These are phyloP conservation scores for Debaryomyces psychrophilus DNA, from an alignment of 1,139 yeast species.

Conservation along the genomic window DNA sequence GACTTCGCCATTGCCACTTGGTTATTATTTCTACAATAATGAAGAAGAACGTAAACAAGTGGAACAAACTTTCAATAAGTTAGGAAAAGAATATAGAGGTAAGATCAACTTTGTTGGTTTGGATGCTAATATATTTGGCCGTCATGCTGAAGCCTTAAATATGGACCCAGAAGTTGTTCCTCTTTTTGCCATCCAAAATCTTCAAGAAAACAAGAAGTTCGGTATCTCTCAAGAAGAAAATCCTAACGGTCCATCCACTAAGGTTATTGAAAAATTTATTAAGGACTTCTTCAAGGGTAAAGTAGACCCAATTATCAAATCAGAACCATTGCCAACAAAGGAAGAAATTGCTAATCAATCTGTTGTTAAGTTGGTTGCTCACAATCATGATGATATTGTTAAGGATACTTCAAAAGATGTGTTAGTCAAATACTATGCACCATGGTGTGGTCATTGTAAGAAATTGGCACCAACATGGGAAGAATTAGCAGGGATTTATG, in stretches of 20 bases:
- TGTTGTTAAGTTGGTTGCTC: conserved; percentile 81
- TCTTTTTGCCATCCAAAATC: conserved; percentile 84
- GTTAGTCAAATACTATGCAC: conserved; percentile 92
- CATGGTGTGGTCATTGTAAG: conserved; percentile 99
- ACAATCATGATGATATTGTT: conserved; percentile 74
- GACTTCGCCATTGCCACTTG: conserved; percentile 74
- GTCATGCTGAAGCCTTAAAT: conserved; percentile 87
- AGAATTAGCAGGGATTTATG: conserved; percentile 74
- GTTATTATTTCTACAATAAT: conserved; percentile 80
- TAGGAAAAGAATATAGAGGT: conserved; percentile 81
- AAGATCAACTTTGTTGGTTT: conserved; percentile 84
- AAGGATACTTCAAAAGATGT: conserved; percentile 79
- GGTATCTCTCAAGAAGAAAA: conserved; percentile 56
- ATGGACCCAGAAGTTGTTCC: conserved; percentile 84
- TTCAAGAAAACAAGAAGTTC: conserved; percentile 68
- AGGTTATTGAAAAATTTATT: conserved; percentile 61
- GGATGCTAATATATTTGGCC: conserved; percentile 80
- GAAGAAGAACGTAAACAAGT: conserved; percentile 67
- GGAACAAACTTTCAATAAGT: conserved; percentile 53
- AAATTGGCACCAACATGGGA: conserved; percentile 91
- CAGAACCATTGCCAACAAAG: conserved; percentile 77
- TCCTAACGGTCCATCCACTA: conserved; percentile 45
- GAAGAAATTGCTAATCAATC: conserved; percentile 70
- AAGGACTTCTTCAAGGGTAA: conserved; percentile 65
- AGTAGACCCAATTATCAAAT: conserved; percentile 73